Evolutionary conservation across 2,329 filamentous ascomycete genomes (phyloP), one percentile per base, ranked within the genome.

Genomic region (Biscogniauxia sp.): DNA sequence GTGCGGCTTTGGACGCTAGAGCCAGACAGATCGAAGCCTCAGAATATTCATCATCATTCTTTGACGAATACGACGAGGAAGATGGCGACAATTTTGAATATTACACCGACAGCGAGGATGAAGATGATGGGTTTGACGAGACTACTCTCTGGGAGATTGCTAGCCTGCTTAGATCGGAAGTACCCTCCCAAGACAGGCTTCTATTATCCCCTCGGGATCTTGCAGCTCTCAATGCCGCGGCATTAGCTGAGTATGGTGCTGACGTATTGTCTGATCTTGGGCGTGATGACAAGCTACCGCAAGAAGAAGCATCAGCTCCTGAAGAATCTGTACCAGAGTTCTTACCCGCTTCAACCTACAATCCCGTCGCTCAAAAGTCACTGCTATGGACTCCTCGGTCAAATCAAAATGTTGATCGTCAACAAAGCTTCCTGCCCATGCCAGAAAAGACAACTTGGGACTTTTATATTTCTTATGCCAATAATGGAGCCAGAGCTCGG

Each of bases 121-220:
- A 77, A 53, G 82, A 80, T 45, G 82, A 84, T 55, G 80, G 79
- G 20, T 87, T 88, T 64, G 85, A 88, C 62, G 85, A 88, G 73
- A 81, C 76, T 9, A 88, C 84, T 0, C 74, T 88, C 25, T 87
- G 84, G 83, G 85, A 88, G 69, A 88, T 88, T 73, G 85, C 85
- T 60, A 85, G 77, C 61, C 76, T 88, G 50, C 75, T 88, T 11
- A 80, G 82, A 70, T 77, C 80, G 1, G 79, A 81, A 58, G 73
- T 86, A 4, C 82, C 83, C 3, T 82, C 83, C 13, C 81, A 77
- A 65, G 69, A 81, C 51, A 86, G 81, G 66, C 71, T 86, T 8
- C 70, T 84, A 19, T 80, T 79, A 11, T 68, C 68, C 6, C 61
- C 70, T 15, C 59, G 61, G 56, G 62, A 64, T 50, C 20, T 28